phyloP scores from a whole-genome alignment of 192 early-diverging fungal genomes.

The Gigaspora rosea region DNA sequence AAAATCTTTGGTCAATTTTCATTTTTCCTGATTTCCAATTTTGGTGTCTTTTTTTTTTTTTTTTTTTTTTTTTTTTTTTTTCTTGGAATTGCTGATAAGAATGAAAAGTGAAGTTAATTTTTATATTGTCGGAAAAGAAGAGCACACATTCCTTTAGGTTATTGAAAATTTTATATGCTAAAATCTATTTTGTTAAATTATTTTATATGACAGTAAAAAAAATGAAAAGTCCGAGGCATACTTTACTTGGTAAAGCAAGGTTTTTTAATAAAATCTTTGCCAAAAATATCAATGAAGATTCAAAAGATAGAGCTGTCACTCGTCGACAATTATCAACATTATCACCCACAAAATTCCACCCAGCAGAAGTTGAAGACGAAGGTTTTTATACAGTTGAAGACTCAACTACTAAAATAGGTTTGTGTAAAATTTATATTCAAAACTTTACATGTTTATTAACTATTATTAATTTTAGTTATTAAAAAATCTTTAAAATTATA shows the following conservation, averaged over 20 bases:
- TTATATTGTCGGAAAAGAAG: no score
- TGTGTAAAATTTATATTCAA: neutral
- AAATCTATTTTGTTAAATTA: neutral
- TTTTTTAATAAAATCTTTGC: conserved; percentile 26
- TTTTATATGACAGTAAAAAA: neutral
- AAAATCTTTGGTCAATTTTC: no score
- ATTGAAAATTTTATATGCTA: no score
- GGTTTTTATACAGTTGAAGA: conserved; percentile 28
- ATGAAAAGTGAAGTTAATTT: no score
- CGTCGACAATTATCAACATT: conserved; percentile 12
- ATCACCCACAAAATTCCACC: neutral
- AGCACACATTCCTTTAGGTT: no score
- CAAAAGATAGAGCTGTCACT: conserved; percentile 11
- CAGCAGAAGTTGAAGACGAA: conserved; percentile 26
- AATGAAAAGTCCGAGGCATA: conserved; percentile 28
- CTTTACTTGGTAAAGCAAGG: conserved; percentile 18
- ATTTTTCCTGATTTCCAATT: no score
- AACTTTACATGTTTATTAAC: neutral
- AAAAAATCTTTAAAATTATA: neutral
- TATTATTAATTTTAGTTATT: neutral
- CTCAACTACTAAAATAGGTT: conserved; percentile 11
- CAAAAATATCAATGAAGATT: conserved; percentile 28
- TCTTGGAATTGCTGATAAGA: no score
- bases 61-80: no score
- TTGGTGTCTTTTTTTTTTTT: no score